Percentiles rank a stretch among this genome's conserved stretches.
phyloP scores from a whole-genome alignment of 805 yeast species.

The Metschnikowia orientalis region DNA sequence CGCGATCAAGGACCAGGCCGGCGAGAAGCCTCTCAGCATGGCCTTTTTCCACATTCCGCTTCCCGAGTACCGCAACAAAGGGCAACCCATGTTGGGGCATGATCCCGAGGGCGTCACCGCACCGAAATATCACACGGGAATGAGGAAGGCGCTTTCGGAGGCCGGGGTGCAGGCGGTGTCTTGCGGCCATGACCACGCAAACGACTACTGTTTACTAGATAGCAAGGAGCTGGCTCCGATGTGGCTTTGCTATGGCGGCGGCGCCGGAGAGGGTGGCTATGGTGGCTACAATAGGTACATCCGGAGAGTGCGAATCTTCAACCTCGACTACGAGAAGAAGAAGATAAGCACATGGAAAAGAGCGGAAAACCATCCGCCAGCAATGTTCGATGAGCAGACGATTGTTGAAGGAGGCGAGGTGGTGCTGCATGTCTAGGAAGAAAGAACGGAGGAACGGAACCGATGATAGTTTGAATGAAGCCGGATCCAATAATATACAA shows the following conservation, averaged over 20 bases:
- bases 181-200: conserved; percentile 95
- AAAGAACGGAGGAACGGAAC: too few species aligned
- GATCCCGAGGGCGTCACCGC: conserved; percentile 74
- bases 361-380: conserved; percentile 50
- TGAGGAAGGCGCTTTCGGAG: conserved; percentile 52
- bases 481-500: too few species aligned
- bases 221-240: conserved; percentile 28
- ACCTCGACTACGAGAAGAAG: conserved; percentile 49
- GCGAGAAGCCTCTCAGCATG: conserved; percentile 49
- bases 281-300: conserved; percentile 87
- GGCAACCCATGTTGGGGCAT: conserved; percentile 53
- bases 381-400: conserved; percentile 46
- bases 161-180: conserved; percentile 69
- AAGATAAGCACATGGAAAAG: conserved; percentile 70
- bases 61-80: conserved; percentile 66
- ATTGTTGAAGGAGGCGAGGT: conserved; percentile 23
- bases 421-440: conserved; percentile 1
- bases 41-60: conserved; percentile 94
- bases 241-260: conserved; percentile 96
- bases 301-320: conserved; percentile 74
- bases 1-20: conserved; percentile 24
- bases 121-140: conserved; percentile 66
- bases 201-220: conserved; percentile 79
- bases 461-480: not conserved
- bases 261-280: conserved; percentile 91